Evolutionary conservation across 225 moss, liverwort and hornwort species (phyloP).

Genomic region (Lunularia cruciata): DNA sequence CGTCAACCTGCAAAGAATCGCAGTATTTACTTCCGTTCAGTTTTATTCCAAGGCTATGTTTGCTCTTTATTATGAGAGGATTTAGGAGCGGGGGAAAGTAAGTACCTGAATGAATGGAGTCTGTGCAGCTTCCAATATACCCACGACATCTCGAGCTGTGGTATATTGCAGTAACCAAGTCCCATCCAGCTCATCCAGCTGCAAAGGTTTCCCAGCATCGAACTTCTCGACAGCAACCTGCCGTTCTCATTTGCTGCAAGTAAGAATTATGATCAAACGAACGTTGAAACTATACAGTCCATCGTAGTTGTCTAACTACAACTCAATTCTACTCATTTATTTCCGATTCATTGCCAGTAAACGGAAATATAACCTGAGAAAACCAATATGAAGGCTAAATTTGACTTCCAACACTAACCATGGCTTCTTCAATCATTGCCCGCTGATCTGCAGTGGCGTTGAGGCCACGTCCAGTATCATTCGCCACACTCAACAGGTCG

Average conservation of each 20-base stretch:
- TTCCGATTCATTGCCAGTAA: too few relatives aligned
- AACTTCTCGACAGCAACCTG: constrained; percentile 96
- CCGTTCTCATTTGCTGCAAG: constrained; percentile 57
- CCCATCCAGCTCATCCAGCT: constrained; percentile 76
- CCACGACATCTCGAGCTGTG: constrained; percentile 82
- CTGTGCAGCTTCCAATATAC: constrained; percentile 72
- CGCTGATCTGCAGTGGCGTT: constrained; percentile 62
- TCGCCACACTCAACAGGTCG: constrained; percentile 49
- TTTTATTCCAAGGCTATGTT: too few relatives aligned
- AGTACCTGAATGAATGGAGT: constrained; percentile 67
- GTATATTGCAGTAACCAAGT: constrained; percentile 91
- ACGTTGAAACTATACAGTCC: constrained; percentile 4
- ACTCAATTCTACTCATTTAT: too few relatives aligned
- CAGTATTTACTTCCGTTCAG: too few relatives aligned
- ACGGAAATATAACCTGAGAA: not conserved
- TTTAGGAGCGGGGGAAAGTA: too few relatives aligned
- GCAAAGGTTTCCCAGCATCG: constrained; percentile 64
- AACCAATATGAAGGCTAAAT: constrained; percentile 24
- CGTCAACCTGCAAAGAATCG: too few relatives aligned
- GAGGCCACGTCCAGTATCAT: constrained; percentile 69
- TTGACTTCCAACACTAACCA: constrained; percentile 43
- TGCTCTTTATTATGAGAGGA: too few relatives aligned
- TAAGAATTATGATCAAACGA: constrained; percentile 31
- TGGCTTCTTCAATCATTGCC: constrained; percentile 69
- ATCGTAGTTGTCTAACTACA: too few relatives aligned